Evolutionary conservation across 495 filamentous ascomycete genomes (phyloP).

Genomic region (Aspergillus sparsus): DNA sequence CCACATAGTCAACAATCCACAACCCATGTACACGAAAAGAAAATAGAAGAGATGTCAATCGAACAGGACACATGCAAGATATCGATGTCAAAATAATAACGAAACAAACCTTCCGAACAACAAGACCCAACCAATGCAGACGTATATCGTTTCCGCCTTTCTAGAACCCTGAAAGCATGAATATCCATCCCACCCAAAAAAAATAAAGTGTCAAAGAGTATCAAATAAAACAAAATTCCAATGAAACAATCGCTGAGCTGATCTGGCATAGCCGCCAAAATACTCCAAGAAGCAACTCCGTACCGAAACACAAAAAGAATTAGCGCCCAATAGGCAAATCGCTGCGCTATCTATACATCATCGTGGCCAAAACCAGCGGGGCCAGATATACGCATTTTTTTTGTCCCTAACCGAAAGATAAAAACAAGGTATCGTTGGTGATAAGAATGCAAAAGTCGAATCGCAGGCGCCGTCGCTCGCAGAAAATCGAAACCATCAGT

Average conservation of each 20-base stretch:
- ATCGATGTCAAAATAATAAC: conserved; percentile 32
- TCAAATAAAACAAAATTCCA: conserved; percentile 30
- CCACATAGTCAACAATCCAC: conserved; percentile 39
- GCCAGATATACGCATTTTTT: conserved; percentile 31
- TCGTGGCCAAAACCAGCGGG: conserved; percentile 35
- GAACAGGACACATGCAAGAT: conserved; percentile 32
- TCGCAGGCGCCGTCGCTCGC: conserved; percentile 53
- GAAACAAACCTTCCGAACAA: conserved; percentile 38
- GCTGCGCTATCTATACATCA: conserved; percentile 52
- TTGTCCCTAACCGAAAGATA: conserved; percentile 47
- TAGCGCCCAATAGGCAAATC: conserved; percentile 44
- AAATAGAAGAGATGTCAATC: conserved; percentile 22
- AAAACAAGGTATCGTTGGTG: conserved; percentile 44
- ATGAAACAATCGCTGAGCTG: conserved; percentile 32
- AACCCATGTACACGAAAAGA: conserved; percentile 48
- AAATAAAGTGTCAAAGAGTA: conserved; percentile 28
- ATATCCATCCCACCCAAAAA: conserved; percentile 45
- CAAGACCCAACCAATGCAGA: conserved; percentile 54
- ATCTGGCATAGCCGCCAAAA: conserved; percentile 37
- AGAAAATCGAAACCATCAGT: conserved; percentile 48
- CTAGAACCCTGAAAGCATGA: conserved; percentile 48
- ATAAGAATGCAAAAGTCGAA: conserved; percentile 44
- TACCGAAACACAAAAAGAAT: conserved; percentile 25
- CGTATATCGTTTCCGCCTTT: conserved; percentile 57
- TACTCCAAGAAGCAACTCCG: conserved; percentile 43